Evolutionary conservation across 441 rosid genomes (phyloP), one percentile per base, ranked within the genome.

Genomic region (Arabidopsis hybrid): DNA sequence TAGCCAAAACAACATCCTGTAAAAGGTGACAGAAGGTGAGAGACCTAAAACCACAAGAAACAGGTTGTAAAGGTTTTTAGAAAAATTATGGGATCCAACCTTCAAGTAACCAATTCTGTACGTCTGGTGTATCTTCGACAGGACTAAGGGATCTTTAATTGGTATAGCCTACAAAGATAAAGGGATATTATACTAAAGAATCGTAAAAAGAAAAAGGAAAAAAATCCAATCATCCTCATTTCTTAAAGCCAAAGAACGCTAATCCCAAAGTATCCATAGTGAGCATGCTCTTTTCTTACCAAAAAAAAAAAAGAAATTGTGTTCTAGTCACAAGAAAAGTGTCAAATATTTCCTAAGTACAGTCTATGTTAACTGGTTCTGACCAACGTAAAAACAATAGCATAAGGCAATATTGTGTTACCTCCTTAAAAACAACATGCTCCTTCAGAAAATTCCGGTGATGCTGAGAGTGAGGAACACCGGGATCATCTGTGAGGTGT

Each of bases 101-200:
- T 96, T 93, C 80, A 96, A 78, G 84, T 89, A 96, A 75, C 98
- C 97, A 84, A 96, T 89, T 89, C 97, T 89, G 68, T 92, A 94
- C 1, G 99, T 96, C 81, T 92, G 98, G 75, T 96, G 99, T 83
- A 96, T 92, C 90, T 91, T 96, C 52, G 98, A 96, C 60, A 93
- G 80, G 81, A 94, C 98, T 63, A 82, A 38, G 8, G 84, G 84
- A 81, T 92, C 97, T 83, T 89, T 89, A 70, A 96, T 92, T 47
- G 97, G 93, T 82, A 96, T 87, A 66, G 92, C 99, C 99, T 93
- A 84, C 42, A 81, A 62, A 67, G 52, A 77, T 16, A 58, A 7
- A 72, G 53, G 60, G 69, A 42, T 73, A 61, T n/a, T 73, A 61
- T n/a, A 71, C 60, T 46, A 40, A 71, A 60, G 51, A 38, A 40